Evolutionary conservation across 495 filamentous ascomycete genomes (phyloP), one percentile per base, ranked within the genome.

Genomic region (Xylaria curta): DNA sequence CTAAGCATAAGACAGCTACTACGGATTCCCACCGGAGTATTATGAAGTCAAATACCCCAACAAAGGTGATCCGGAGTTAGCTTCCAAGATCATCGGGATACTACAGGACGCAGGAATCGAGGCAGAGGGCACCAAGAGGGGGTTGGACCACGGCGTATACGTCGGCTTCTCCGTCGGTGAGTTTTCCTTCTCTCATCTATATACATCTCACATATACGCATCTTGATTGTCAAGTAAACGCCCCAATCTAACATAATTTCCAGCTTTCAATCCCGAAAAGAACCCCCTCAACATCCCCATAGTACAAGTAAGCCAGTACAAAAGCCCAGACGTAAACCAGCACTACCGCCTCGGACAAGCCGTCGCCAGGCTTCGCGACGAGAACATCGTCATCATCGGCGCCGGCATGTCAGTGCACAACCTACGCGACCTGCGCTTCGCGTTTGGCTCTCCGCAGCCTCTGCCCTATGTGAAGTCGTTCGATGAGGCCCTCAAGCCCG

Each of bases 351-450:
- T 96, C 5, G 94, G 94, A 0, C 83, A 88, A 72, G 92, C 93
- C 13, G 82, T 97, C 4, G 78, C 88, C 2, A 73, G 80, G 28
- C 89, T 97, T 6, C 90, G 94, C 33, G 89, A 92, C 46, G 88
- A 94, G 71, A 88, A 88, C 58, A 86, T 96, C 61, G 82, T 92
- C 42, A 89, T 97, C 60, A 89, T 97, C 54, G 87, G 88, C 24
- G 91, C 92, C 0, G 93, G 94, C n/a, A 95, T 95, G 93, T 91
- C 91, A 1, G 94, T 94, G 28, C 94, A 96, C 76, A 96, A 96
- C 77, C 84, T 95, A 47, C 85, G 89, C n/a, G 92, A 94, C 74
- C 28, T 91, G 71, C 83, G 84, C 13, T 82, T 82, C 61, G 77
- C 84, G 1, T 81, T 77, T 64, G 85, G 81, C 6, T 79, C 83